A percentile compares a stretch with the other conserved stretches of the same genome.
Evolutionary conservation across 192 early-diverging fungal genomes (phyloP).

Genomic region (Diversispora epigaea): DNA sequence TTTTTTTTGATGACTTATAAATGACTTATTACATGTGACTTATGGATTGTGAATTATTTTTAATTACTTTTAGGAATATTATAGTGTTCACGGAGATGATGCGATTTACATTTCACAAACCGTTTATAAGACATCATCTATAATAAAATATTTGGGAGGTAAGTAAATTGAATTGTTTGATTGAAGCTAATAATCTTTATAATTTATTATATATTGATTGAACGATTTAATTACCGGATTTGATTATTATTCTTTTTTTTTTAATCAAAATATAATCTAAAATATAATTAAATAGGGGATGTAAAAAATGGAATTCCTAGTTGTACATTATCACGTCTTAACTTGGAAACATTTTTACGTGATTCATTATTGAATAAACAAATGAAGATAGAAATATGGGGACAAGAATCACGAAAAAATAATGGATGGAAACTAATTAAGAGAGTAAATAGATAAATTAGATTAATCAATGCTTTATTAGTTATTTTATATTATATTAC

Average conservation of each 20-base stretch:
- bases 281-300: conserved; percentile 42
- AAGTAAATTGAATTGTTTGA: background rate
- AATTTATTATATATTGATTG: background rate
- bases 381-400: conserved; percentile 85
- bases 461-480: too few relatives aligned
- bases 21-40: background rate
- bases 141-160: conserved; percentile 87
- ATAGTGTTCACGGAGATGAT: conserved; percentile 87
- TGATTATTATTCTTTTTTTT: background rate
- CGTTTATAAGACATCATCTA: conserved; percentile 89
- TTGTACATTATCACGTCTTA: conserved; percentile 76
- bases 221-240: background rate
- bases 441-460: conserved; percentile 19
- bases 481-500: too few relatives aligned
- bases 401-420: conserved; percentile 43
- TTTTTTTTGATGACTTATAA: background rate
- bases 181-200: background rate
- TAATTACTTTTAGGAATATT: conserved; percentile 61
- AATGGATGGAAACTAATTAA: conserved; percentile 53
- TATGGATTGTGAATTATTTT: background rate
- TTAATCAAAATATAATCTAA: conserved; percentile 1
- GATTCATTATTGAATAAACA: conserved; percentile 75
- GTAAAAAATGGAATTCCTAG: conserved; percentile 63
- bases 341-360: conserved; percentile 74
- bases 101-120: conserved; percentile 81